A percentile compares a stretch with the other conserved stretches of the same genome.
phyloP scores from a whole-genome alignment of 179 eudicot species.

The Heliamphora pulchella region DNA sequence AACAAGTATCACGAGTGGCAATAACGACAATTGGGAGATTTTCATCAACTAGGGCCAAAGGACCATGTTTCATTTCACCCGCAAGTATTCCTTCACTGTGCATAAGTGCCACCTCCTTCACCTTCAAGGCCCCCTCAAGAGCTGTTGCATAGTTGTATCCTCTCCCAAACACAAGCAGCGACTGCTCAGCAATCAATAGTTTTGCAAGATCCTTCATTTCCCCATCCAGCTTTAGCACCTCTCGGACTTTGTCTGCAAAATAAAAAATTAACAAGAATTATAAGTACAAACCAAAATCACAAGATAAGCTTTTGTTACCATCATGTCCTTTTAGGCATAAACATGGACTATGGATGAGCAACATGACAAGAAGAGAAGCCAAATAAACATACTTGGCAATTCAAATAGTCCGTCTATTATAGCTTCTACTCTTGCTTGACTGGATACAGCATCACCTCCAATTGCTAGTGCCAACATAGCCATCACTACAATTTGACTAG shows the following conservation, averaged over 20 bases:
- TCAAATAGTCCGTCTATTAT: slow-evolving; percentile 77
- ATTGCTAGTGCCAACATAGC: slow-evolving; percentile 93
- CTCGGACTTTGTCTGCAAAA: slow-evolving; percentile 9
- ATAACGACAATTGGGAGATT: slow-evolving; percentile 86
- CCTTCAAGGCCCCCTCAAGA: slow-evolving; percentile 89
- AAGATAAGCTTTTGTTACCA: too few relatives aligned
- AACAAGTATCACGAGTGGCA: slow-evolving; percentile 88
- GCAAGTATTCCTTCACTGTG: slow-evolving; percentile 99
- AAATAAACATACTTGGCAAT: slow-evolving; percentile 58
- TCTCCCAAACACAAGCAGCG: slow-evolving; percentile 94
- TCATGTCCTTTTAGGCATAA: neutral
- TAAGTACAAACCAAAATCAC: neutral
- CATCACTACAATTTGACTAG: slow-evolving; percentile 98
- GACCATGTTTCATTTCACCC: slow-evolving; percentile 99
- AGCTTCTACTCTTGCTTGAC: slow-evolving; percentile 68
- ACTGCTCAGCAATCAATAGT: slow-evolving; percentile 67
- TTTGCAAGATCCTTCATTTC: slow-evolving; percentile 71
- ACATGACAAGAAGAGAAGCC: neutral
- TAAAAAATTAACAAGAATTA: neutral
- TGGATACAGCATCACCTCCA: slow-evolving; percentile 79
- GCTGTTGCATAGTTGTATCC: slow-evolving; percentile 96
- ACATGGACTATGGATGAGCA: neutral
- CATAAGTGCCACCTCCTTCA: slow-evolving; percentile 93
- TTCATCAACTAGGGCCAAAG: slow-evolving; percentile 83
- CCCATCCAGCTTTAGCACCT: slow-evolving; percentile 13